Evolutionary conservation across 257 asterid species (phyloP).

Genomic region (Solanum sitiens): DNA sequence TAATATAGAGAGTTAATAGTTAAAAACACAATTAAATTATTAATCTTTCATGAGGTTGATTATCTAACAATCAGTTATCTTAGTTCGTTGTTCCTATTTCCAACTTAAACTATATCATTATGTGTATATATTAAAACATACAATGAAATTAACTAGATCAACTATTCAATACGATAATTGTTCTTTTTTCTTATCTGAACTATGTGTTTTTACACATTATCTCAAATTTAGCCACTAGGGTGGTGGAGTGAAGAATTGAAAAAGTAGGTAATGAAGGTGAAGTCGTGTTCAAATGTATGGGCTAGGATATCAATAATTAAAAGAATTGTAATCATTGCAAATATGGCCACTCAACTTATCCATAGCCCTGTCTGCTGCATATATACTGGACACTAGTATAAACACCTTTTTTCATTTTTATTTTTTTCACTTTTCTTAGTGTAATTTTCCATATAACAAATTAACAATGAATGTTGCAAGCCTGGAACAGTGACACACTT

Average conservation of each 20-base stretch:
- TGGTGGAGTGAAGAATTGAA: background rate
- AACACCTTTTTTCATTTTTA: background rate
- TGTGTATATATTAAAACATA: background rate
- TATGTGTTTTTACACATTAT: background rate
- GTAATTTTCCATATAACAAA: background rate
- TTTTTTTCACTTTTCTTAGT: background rate
- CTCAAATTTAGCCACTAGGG: background rate
- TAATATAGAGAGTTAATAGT: no score
- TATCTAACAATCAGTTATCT: no score
- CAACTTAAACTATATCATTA: background rate
- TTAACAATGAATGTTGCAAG: background rate
- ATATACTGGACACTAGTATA: background rate
- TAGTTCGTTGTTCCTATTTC: no score
- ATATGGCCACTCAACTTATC: background rate
- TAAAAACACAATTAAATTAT: no score
- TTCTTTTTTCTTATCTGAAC: background rate
- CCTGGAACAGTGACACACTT: background rate
- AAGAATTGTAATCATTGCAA: background rate
- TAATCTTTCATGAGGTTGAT: no score
- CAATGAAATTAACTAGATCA: background rate
- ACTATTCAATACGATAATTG: background rate
- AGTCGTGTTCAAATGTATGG: conserved; percentile 12
- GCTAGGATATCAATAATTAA: background rate
- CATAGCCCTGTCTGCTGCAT: background rate
- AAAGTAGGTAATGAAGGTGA: background rate